These are phyloP conservation scores for Lentinula sp. DNA, from an alignment of 768 basidiomycete species.

Conservation along the genomic window DNA sequence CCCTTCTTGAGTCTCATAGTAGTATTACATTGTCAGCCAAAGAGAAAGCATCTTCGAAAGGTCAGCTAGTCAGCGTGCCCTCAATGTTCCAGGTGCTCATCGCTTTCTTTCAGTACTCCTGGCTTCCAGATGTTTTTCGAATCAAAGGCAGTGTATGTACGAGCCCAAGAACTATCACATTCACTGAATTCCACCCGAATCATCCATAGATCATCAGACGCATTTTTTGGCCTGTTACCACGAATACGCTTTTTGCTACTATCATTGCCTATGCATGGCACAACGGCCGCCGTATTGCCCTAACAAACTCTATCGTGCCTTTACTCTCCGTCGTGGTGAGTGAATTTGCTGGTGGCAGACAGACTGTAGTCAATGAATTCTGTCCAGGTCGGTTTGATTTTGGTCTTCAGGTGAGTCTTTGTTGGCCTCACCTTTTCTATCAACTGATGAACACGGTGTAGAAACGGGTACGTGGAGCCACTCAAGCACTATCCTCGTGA, in stretches of 20 bases:
- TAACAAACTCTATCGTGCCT: constrained; percentile 84
- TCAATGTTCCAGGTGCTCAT: no score
- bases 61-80: constrained; percentile 17
- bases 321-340: constrained; percentile 85
- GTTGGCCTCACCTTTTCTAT: not conserved
- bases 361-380: not conserved
- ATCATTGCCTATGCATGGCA: constrained; percentile 53
- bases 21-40: constrained; percentile 22
- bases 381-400: constrained; percentile 73
- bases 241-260: constrained; percentile 71
- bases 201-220: constrained; percentile 53
- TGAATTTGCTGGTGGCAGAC: constrained; percentile 6
- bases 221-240: constrained; percentile 78
- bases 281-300: constrained; percentile 50
- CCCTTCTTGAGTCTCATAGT: constrained; percentile 14
- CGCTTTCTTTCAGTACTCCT: constrained; percentile 55
- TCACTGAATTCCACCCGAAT: not conserved
- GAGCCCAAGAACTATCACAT: not conserved
- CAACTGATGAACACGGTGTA: constrained; percentile 17
- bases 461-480: constrained; percentile 51
- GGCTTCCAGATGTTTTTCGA: constrained; percentile 85
- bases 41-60: constrained; percentile 48
- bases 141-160: constrained; percentile 72
- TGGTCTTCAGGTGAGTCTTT: constrained; percentile 70
- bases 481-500: not conserved